Conservation (phyloP, 352 stramenopile genomes). For the Phytophthora sojae region DNA sequence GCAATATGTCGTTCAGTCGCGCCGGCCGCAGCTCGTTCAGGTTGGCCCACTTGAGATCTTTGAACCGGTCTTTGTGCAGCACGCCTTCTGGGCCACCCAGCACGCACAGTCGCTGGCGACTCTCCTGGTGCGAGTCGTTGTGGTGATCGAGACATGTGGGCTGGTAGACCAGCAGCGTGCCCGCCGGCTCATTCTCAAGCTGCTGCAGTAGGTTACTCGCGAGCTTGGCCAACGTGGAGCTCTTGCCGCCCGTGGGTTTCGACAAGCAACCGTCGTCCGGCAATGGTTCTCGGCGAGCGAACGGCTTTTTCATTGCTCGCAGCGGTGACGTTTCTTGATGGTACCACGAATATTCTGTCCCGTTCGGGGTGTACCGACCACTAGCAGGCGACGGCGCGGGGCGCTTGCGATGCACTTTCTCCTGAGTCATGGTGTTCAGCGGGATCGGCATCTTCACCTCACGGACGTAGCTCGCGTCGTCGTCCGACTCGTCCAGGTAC, state of each 20-base stretch:
- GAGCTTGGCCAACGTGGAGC: slow-evolving; percentile 32
- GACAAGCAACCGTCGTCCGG: slow-evolving; percentile 13
- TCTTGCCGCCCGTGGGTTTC: slow-evolving; percentile 30
- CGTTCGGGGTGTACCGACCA: slow-evolving; percentile 31
- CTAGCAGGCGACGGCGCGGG: slow-evolving; percentile 46
- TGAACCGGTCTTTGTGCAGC: slow-evolving; percentile 68
- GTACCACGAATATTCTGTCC: slow-evolving; percentile 47
- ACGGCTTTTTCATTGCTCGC: slow-evolving; percentile 24
- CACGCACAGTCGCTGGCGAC: slow-evolving; percentile 57
- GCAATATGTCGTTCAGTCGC: slow-evolving; percentile 63
- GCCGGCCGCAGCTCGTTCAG: slow-evolving; percentile 59
- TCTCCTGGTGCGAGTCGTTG: slow-evolving; percentile 81
- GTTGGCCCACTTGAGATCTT: slow-evolving; percentile 68
- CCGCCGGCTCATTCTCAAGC: slow-evolving; percentile 35
- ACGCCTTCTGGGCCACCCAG: slow-evolving; percentile 71
- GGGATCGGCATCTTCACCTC: slow-evolving; percentile 37
- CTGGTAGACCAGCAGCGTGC: slow-evolving; percentile 73
- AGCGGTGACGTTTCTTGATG: slow-evolving; percentile 23
- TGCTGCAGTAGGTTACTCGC: slow-evolving; percentile 35
- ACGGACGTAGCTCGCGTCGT: slow-evolving; percentile 37
- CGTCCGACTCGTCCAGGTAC: slow-evolving; percentile 30
- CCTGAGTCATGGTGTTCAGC: slow-evolving; percentile 58
- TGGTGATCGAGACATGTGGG: slow-evolving; percentile 78
- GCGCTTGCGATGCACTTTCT: slow-evolving; percentile 51
- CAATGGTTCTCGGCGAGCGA: slow-evolving; percentile 1